Conservation (phyloP, 768 basidiomycete species). For the Naganishia vaughanmartiniae region DNA sequence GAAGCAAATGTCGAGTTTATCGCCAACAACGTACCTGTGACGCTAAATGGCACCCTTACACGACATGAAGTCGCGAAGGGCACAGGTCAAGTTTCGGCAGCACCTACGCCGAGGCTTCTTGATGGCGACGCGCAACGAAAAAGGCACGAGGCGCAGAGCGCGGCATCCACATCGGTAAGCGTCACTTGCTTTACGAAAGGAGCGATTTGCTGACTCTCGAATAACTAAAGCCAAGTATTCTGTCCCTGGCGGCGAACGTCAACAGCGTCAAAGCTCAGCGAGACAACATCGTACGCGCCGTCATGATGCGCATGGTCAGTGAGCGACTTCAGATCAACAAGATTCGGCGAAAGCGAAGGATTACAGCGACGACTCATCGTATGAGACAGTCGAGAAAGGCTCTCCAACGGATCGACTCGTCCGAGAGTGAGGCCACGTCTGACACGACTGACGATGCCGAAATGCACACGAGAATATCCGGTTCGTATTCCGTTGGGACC, state of each 20-base stretch:
- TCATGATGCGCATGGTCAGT: not conserved
- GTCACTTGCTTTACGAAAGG: too few relatives aligned
- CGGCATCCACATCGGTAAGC: too few relatives aligned
- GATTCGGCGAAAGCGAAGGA: not conserved
- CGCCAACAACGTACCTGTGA: not conserved
- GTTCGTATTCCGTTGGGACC: not conserved
- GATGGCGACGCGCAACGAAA: too few relatives aligned
- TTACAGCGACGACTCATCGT: not conserved
- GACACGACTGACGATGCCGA: not conserved
- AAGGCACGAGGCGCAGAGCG: too few relatives aligned
- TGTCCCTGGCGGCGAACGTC: not conserved
- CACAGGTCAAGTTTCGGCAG: too few relatives aligned
- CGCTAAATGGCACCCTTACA: not conserved
- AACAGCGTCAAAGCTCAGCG: not conserved
- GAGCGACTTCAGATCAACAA: not conserved
- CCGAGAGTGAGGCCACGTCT: conserved; percentile 3
- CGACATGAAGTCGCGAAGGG: not conserved
- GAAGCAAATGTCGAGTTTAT: not conserved
- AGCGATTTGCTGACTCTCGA: too few relatives aligned
- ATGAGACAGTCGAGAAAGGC: not conserved
- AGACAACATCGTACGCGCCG: not conserved
- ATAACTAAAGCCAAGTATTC: too few relatives aligned
- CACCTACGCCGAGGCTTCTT: too few relatives aligned
- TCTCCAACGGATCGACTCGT: not conserved
- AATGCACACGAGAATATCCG: not conserved